Percentiles rank a stretch among this genome's conserved stretches.
These are phyloP conservation scores for Urochloa ruziziensis DNA, from an alignment of 176 grass and related monocot genomes.

Conservation along the genomic window DNA sequence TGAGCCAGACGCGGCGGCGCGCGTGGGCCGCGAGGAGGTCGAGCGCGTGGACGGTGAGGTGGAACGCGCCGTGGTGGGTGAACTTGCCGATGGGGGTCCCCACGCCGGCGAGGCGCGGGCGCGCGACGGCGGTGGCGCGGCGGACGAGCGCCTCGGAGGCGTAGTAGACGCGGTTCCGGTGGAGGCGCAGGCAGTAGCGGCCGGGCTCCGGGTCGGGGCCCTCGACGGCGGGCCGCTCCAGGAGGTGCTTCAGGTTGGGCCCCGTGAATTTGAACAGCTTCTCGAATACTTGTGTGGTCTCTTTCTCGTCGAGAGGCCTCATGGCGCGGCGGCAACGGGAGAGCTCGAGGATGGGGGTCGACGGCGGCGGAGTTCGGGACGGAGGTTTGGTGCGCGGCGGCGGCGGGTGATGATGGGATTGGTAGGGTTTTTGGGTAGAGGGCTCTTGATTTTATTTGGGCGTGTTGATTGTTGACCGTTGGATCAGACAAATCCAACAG, in stretches of 20 bases:
- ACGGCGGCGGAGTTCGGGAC: background rate
- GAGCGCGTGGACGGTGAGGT: constrained; percentile 76
- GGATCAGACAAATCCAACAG: background rate
- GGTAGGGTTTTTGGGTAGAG: constrained; percentile 20
- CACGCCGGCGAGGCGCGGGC: constrained; percentile 57
- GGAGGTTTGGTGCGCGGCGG: background rate
- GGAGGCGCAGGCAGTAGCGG: constrained; percentile 83
- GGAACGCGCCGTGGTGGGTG: constrained; percentile 82
- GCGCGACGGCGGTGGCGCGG: constrained; percentile 59
- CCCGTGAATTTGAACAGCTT: constrained; percentile 94
- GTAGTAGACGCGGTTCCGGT: constrained; percentile 91
- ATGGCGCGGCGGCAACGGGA: constrained; percentile 26
- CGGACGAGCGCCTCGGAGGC: constrained; percentile 71
- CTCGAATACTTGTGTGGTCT: constrained; percentile 75
- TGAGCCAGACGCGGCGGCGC: constrained; percentile 83
- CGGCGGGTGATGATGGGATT: background rate
- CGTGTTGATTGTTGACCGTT: background rate
- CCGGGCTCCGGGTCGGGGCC: constrained; percentile 54
- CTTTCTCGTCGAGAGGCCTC: constrained; percentile 88
- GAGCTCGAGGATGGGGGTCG: background rate
- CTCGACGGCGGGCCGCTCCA: constrained; percentile 70
- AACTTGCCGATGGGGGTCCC: constrained; percentile 82
- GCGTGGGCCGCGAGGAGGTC: constrained; percentile 91
- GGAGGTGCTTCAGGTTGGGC: constrained; percentile 77
- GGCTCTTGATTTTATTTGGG: background rate